Percentiles rank a stretch among this genome's conserved stretches.
phyloP scores from a whole-genome alignment of 2,329 filamentous ascomycete genomes.

The Ophiostoma triangulosporum region DNA sequence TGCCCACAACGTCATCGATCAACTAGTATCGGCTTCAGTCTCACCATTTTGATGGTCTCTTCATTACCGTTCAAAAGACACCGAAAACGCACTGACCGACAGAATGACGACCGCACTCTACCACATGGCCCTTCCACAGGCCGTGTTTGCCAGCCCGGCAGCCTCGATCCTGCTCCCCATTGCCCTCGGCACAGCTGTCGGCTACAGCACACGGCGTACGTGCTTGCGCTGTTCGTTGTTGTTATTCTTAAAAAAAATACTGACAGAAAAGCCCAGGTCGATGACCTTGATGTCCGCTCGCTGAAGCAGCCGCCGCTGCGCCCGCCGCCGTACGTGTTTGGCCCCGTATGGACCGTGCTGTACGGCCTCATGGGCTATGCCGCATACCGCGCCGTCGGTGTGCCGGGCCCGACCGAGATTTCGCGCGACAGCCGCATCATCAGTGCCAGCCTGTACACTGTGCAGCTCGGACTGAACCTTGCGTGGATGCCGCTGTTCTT shows the following conservation, averaged over 20 bases:
- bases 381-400: constrained; percentile 60
- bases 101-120: constrained; percentile 69
- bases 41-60: background rate
- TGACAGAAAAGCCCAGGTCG: constrained; percentile 3
- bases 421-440: constrained; percentile 46
- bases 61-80: background rate
- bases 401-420: constrained; percentile 45
- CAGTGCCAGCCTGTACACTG: constrained; percentile 68
- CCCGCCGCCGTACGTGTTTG: constrained; percentile 49
- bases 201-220: constrained; percentile 54
- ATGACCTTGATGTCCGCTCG: constrained; percentile 4
- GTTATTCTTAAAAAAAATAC: background rate
- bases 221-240: background rate
- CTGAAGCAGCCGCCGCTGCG: constrained; percentile 54
- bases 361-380: constrained; percentile 79
- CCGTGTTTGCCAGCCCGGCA: constrained; percentile 58
- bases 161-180: constrained; percentile 65
- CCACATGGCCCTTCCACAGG: constrained; percentile 59
- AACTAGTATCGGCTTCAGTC: background rate
- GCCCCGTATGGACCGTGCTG: constrained; percentile 52
- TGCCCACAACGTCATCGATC: background rate
- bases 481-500: constrained; percentile 94
- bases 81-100: background rate
- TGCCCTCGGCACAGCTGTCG: constrained; percentile 57
- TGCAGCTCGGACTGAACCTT: constrained; percentile 75